phyloP scores from a whole-genome alignment of 179 eudicot species.

The Corrigiola litoralis region DNA sequence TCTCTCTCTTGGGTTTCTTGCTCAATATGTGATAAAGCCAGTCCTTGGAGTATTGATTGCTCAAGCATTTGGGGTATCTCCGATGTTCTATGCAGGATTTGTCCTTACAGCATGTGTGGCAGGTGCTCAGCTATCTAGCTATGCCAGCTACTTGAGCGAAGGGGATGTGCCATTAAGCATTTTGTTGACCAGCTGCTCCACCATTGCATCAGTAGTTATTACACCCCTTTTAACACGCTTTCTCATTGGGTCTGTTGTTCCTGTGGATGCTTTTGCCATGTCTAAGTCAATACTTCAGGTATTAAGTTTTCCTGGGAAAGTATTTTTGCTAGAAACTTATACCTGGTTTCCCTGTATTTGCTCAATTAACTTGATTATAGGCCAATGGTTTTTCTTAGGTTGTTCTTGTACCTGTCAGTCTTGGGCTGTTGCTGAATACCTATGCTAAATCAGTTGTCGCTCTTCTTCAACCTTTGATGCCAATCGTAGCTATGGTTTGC shows the following conservation, averaged over 20 bases:
- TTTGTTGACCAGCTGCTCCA: constrained; percentile 82
- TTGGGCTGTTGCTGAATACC: constrained; percentile 76
- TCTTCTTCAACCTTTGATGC: constrained; percentile 81
- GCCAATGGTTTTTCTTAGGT: constrained; percentile 49
- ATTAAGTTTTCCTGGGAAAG: constrained; percentile 17
- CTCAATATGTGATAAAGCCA: constrained; percentile 75
- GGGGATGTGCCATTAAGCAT: constrained; percentile 93
- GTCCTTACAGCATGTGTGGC: constrained; percentile 90
- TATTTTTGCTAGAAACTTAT: background rate
- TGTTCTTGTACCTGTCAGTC: constrained; percentile 75
- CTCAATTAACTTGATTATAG: constrained; percentile 33
- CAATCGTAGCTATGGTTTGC: constrained; percentile 86
- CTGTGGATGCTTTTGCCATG: constrained; percentile 91
- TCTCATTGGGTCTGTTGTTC: constrained; percentile 93
- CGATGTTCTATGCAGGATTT: constrained; percentile 78
- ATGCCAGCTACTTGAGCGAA: constrained; percentile 94
- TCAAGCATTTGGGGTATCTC: constrained; percentile 70
- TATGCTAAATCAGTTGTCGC: constrained; percentile 84
- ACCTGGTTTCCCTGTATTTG: constrained; percentile 1
- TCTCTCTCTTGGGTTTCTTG: constrained; percentile 68
- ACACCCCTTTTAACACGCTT: constrained; percentile 93
- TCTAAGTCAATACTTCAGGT: constrained; percentile 97
- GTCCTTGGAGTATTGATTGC: constrained; percentile 76
- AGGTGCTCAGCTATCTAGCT: constrained; percentile 96
- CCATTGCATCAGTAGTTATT: constrained; percentile 77